Conservation (phyloP, 2,329 filamentous ascomycete genomes). For the Cordyceps javanica region DNA sequence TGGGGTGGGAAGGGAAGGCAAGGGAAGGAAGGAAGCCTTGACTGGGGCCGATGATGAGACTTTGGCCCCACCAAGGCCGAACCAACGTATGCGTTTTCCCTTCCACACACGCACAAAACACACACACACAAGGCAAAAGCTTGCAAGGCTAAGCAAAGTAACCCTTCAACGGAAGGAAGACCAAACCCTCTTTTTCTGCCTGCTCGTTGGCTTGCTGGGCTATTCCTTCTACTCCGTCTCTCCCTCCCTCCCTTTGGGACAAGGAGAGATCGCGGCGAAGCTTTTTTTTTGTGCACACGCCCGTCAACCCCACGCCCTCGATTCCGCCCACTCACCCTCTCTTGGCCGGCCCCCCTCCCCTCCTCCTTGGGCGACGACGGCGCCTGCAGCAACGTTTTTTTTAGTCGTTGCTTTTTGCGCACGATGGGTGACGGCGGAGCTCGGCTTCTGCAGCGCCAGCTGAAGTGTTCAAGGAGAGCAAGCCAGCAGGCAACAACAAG, state of each 20-base stretch:
- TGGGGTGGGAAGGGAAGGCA: not conserved
- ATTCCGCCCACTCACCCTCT: not conserved
- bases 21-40: too few species aligned
- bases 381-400: too few species aligned
- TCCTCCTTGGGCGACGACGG: too few species aligned
- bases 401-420: too few species aligned
- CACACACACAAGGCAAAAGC: not conserved
- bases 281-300: not conserved
- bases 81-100: not conserved
- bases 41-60: too few species aligned
- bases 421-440: too few species aligned
- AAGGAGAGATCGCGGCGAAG: not conserved
- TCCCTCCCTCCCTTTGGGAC: not conserved
- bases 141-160: too few species aligned
- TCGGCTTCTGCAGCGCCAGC: not conserved
- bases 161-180: not conserved
- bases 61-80: not conserved
- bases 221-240: too few species aligned
- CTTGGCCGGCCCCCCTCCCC: not conserved
- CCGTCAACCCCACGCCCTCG: not conserved
- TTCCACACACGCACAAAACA: not conserved
- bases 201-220: too few species aligned
- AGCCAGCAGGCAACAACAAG: too few species aligned
- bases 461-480: not conserved
- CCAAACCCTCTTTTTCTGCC: not conserved